phyloP scores from a whole-genome alignment of 306 rosid genomes.

The Dalbergia oliveri region DNA sequence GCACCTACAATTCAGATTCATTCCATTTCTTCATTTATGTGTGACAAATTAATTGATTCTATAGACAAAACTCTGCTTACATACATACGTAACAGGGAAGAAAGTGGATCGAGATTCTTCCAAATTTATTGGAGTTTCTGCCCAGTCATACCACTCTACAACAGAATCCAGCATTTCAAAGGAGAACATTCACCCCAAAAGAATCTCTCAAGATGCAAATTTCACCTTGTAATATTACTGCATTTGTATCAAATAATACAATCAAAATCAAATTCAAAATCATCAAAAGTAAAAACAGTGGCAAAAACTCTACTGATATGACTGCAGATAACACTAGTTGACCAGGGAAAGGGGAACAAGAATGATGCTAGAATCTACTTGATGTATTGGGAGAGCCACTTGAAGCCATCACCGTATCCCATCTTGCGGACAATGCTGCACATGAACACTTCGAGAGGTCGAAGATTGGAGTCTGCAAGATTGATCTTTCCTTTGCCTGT shows the following conservation, averaged over 20 bases:
- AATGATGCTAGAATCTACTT: slow-evolving; percentile 56
- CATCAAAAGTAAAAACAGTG: slow-evolving; percentile 41
- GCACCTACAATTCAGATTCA: too few relatives aligned
- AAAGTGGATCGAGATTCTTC: slow-evolving; percentile 33
- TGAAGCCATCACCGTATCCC: slow-evolving; percentile 90
- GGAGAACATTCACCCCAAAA: slow-evolving; percentile 38
- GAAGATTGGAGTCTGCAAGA: slow-evolving; percentile 69
- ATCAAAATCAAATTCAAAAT: slow-evolving; percentile 28
- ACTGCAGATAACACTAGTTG: slow-evolving; percentile 53
- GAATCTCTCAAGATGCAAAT: slow-evolving; percentile 45
- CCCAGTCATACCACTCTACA: slow-evolving; percentile 45
- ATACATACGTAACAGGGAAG: slow-evolving; percentile 33
- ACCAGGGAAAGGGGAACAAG: slow-evolving; percentile 30
- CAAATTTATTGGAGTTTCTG: slow-evolving; percentile 46
- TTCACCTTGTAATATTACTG: slow-evolving; percentile 48
- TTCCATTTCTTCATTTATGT: too few relatives aligned
- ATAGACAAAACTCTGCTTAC: neutral
- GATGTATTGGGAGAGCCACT: slow-evolving; percentile 90
- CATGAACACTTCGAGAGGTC: slow-evolving; percentile 90
- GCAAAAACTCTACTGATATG: slow-evolving; percentile 46
- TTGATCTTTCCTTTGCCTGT: slow-evolving; percentile 83
- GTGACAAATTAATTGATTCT: too few relatives aligned
- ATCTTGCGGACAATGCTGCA: slow-evolving; percentile 93
- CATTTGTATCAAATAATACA: slow-evolving; percentile 53
- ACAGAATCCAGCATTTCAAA: slow-evolving; percentile 47